Base-by-base conservation (phyloP, 345 rosid species). In the Mangifera indica region DNA sequence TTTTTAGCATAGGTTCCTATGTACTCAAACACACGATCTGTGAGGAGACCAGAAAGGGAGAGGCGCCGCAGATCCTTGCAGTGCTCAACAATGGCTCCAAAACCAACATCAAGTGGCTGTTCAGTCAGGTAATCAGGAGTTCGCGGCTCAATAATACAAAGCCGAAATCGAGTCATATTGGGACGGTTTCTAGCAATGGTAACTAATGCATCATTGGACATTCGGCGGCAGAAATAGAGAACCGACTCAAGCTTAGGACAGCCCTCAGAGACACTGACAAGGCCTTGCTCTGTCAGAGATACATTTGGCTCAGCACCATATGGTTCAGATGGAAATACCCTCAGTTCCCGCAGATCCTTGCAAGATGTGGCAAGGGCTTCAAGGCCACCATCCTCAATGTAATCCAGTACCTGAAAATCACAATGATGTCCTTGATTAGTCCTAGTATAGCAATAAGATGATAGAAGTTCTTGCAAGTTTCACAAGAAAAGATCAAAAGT, bases 311-410 rank as follows among this genome's bases (percentile, higher is more conserved):
- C 97, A 6, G 8, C 82, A 10, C 76, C 85, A 77, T 61, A 93
- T 12, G 98, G 97, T n/a, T 84, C 94, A 65, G 97, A 90, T 66
- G 97, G 99, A 65, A 95, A 95, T 37, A 95, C 98, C 79, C 99
- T 87, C 77, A 95, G 79, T 65, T 95, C 99, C 75, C 71, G 81
- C 48, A 95, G 76, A 67, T 91, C 93, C 85, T 92, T 92, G 73
- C 99, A 95, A 63, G 81, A 80, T 1, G 83, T 70, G 29, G 96
- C 97, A 51, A 95, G 76, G 26, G 79, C 83, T 80, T 88, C 88
- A 26, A 95, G 91, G 58, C 99, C 99, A 76, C 83, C 81, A 75
- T 95, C 99, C 75, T 92, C 97, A 70, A 95, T 91, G 76, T 86
- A 85, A 82, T 95, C 99, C 71, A 95, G 84, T 5, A 95, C 97